A percentile compares a stretch with the other conserved stretches of the same genome.
phyloP scores from a whole-genome alignment of 345 rosid species.

The Bruguiera sexangula region DNA sequence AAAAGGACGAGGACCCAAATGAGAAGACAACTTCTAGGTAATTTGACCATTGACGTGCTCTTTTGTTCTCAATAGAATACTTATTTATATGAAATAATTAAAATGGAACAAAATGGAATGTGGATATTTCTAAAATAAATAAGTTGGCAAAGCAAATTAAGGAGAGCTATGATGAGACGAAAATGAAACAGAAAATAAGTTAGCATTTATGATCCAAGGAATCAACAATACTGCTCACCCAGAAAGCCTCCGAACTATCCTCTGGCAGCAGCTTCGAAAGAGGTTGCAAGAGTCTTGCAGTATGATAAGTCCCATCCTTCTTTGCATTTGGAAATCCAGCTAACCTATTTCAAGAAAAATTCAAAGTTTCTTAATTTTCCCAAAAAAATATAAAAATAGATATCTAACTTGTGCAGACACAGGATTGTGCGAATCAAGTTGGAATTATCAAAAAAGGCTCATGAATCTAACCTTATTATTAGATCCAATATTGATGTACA shows the following conservation, averaged over 20 bases:
- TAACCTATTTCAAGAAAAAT: slow-evolving; percentile 46
- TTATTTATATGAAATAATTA: background rate
- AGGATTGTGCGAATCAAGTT: background rate
- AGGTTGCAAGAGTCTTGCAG: slow-evolving; percentile 63
- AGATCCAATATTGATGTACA: slow-evolving; percentile 68
- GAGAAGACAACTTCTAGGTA: no score
- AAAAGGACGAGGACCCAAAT: no score
- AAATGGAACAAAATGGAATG: background rate
- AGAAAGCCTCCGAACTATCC: slow-evolving; percentile 54
- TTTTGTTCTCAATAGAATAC: no score
- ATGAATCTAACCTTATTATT: slow-evolving; percentile 51
- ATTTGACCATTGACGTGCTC: no score
- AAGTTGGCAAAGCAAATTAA: background rate
- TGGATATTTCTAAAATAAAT: background rate
- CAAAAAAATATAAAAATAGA: background rate
- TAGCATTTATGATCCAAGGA: background rate
- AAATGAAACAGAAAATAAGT: background rate
- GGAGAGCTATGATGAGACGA: background rate
- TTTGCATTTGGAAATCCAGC: slow-evolving; percentile 59
- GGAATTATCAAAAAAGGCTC: background rate
- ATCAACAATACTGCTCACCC: slow-evolving; percentile 40
- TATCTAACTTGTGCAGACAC: background rate
- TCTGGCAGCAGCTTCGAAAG: slow-evolving; percentile 65
- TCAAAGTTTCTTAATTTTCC: slow-evolving; percentile 1
- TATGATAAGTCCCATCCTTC: slow-evolving; percentile 60